Conservation (phyloP, 225 moss, liverwort and hornwort genomes). For the Anthoceros angustus region DNA sequence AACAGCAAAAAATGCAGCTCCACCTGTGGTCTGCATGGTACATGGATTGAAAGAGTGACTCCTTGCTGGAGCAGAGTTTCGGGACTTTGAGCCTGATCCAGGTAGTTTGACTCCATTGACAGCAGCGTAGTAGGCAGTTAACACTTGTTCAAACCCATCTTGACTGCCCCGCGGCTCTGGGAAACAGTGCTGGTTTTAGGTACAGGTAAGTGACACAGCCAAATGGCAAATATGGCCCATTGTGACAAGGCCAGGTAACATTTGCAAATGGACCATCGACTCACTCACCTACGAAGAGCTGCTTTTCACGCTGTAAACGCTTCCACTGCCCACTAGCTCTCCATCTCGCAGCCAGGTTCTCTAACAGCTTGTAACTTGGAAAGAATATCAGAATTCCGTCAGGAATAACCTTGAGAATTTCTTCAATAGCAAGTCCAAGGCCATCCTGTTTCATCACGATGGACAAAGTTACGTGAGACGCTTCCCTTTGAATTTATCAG, state of each 20-base stretch:
- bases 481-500: too few relatives aligned
- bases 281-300: constrained; percentile 27
- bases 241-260: not conserved
- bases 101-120: constrained; percentile 20
- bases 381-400: constrained; percentile 61
- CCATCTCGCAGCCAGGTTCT: constrained; percentile 47
- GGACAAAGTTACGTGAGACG: not conserved
- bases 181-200: not conserved
- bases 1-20: constrained; percentile 61
- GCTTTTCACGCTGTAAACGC: constrained; percentile 32
- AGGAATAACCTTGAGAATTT: constrained; percentile 56
- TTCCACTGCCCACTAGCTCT: constrained; percentile 48
- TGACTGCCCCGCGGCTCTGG: constrained; percentile 55
- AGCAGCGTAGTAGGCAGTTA: constrained; percentile 40
- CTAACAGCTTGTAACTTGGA: constrained; percentile 59
- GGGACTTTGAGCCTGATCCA: constrained; percentile 11
- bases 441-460: constrained; percentile 31
- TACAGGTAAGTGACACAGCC: too few relatives aligned
- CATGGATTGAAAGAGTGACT: not conserved
- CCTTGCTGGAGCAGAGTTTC: constrained; percentile 10
- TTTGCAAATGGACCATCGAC: not conserved
- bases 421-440: constrained; percentile 41
- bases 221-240: not conserved
- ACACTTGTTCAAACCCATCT: constrained; percentile 40
- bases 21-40: constrained; percentile 17